Evolutionary conservation across 139 green algal species (phyloP), one percentile per base, ranked within the genome.

Genomic region (Micractinium conductrix): DNA sequence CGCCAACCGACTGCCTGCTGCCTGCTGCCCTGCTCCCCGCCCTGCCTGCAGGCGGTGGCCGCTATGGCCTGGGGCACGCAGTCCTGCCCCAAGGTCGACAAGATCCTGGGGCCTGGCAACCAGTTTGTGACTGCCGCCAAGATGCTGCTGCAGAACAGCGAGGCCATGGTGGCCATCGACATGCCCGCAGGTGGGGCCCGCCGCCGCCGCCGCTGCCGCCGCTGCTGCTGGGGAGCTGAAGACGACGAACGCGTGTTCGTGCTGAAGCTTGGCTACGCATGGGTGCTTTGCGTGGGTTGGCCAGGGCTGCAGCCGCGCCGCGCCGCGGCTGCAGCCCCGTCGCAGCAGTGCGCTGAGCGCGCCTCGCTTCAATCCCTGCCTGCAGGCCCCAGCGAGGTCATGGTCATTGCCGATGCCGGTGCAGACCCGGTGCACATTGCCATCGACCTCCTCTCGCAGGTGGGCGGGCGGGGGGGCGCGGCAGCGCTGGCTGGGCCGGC

Each of bases 121-220:
- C 95, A 98, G 92, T 98, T 92, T 75, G 95, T 98, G 63, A 98
- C 95, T 16, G 95, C 95, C 62, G 95, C 95, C 81, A 98, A 98
- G 92, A 98, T 98, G 95, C 73, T 94, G 85, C 90, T 99, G 87
- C 93, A 97, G 81, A 96, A 96, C 88, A 93, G 90, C 21, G 96
- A 99, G 91, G 97, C 97, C 38, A 99, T 99, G 96, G 85, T 99
- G 24, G 90, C 93, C 72, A 99, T 99, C 83, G 96, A 99, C 92
- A 99, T 99, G 96, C 96, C 96, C 8, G n/a, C n/a, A n/a, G n/a
- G n/a, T n/a, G n/a, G n/a, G n/a, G n/a, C n/a, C n/a, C n/a, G n/a
- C n/a, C n/a, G n/a, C n/a, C n/a, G n/a, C n/a, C n/a, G n/a, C n/a
- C n/a, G n/a, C n/a, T n/a, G n/a, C n/a, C n/a, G n/a, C n/a, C n/a